Evolutionary conservation across 169 alveolate genomes (phyloP), one percentile per base, ranked within the genome.

Genomic region (Eimeria sp.): DNA sequence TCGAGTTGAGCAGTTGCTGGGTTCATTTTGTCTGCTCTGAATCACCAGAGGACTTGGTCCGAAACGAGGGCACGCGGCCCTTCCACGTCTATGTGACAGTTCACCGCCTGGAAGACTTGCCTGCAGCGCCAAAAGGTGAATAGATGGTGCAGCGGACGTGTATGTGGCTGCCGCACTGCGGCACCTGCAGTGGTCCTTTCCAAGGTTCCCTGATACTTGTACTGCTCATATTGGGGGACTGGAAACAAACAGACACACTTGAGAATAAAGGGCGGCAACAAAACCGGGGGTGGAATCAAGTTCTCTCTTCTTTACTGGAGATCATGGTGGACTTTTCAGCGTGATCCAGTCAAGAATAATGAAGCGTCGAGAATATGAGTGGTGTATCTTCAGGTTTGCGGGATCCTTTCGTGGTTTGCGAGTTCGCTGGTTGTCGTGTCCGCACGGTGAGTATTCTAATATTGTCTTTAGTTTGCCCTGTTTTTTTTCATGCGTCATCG

Each of bases 351-450:
- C 30, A 73, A 73, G 51, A 13, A 3, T 5, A 43, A 4, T 73
- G 18, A 34, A 30, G n/a, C 54, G 83, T 18, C 0, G 51, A 40
- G 57, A 30, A 22, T 25, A 10, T 73, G 57, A 9, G 65, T 51
- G 87, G n/a, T n/a, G 80, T 25, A n/a, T 11, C 10, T 89, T 78
- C 95, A 96, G 98, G 98, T 61, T 92, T 96, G 47, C 80, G 98
- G 80, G 98, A 97, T 73, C 98, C 99, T 4, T 98, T 97, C 80
- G 97, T 98, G 14, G 98, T 99, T 5, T 98, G 98, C 92, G 99
- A 98, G 40, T 98, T 98, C 95, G 98, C 98, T 84, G 99, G 99
- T 34, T 98, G 99, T 54, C 97, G 98, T 47, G 95, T 98, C 90
- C 97, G 98, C 95, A 97, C 99, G 72, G 89, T 97, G 43, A 97